Conservation (phyloP, 2,329 filamentous ascomycete genomes). For the Calonectria ilicicola region DNA sequence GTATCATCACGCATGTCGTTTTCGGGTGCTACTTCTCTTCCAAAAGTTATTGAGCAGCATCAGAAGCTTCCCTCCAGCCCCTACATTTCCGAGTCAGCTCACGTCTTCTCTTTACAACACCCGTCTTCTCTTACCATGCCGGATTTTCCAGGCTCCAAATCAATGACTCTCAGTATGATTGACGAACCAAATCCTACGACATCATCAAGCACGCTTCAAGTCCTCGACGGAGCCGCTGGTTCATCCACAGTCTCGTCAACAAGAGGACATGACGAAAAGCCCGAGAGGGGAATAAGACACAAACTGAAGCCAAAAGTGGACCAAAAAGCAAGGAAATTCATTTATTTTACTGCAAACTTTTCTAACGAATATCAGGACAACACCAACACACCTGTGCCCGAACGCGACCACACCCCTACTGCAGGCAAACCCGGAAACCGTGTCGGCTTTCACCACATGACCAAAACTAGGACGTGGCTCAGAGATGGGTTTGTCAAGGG, state of each 20-base stretch:
- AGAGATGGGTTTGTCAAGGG: constrained; percentile 46
- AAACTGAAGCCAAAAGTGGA: constrained; percentile 31
- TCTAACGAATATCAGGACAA: constrained; percentile 25
- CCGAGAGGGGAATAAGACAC: constrained; percentile 39
- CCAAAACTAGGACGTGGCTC: constrained; percentile 43
- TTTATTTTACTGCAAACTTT: too few species aligned
- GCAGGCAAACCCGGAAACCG: constrained; percentile 29
- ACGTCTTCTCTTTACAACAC: constrained; percentile 60
- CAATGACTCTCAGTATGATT: constrained; percentile 3
- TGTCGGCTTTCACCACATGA: constrained; percentile 31
- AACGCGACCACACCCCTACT: constrained; percentile 21
- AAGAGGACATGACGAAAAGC: constrained; percentile 30
- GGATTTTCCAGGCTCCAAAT: constrained; percentile 16
- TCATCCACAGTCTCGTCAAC: constrained; percentile 10
- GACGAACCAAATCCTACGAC: background rate
- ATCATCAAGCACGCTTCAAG: background rate
- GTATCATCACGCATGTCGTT: constrained; percentile 42
- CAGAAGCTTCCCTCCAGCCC: constrained; percentile 51
- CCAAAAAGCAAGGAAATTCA: constrained; percentile 24
- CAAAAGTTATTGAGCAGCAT: constrained; percentile 23
- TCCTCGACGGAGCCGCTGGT: background rate
- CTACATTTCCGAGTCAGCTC: constrained; percentile 60
- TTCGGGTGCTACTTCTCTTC: constrained; percentile 24
- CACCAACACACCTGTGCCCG: constrained; percentile 30
- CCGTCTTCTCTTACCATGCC: constrained; percentile 31